Evolutionary conservation across 2,329 filamentous ascomycete species (phyloP).

Genomic region (Stachybotrys chartarum): DNA sequence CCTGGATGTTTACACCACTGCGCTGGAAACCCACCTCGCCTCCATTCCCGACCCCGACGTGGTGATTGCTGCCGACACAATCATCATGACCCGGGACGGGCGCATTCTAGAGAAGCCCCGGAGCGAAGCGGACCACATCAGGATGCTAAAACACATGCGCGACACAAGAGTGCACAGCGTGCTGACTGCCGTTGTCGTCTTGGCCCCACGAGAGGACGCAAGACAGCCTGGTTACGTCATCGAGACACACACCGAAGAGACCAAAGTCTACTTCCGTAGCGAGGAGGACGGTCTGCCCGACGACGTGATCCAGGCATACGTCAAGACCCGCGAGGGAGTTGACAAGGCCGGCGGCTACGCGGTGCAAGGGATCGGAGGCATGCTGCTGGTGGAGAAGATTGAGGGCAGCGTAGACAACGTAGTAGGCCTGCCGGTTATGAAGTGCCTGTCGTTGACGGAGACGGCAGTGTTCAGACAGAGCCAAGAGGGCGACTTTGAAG

Average conservation of each 20-base stretch:
- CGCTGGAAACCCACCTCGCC: conserved; percentile 33
- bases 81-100: conserved; percentile 72
- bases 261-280: conserved; percentile 76
- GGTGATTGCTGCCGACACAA: conserved; percentile 84
- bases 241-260: conserved; percentile 80
- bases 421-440: conserved; percentile 77
- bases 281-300: conserved; percentile 55
- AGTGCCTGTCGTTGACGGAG: conserved; percentile 75
- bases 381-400: conserved; percentile 81
- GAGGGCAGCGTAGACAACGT: conserved; percentile 93
- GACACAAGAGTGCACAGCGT: conserved; percentile 75
- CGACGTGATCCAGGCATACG: conserved; percentile 73
- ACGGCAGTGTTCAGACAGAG: conserved; percentile 74
- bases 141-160: conserved; percentile 75
- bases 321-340: conserved; percentile 79
- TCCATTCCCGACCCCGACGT: conserved; percentile 64
- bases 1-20: conserved; percentile 57
- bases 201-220: conserved; percentile 75
- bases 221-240: conserved; percentile 79
- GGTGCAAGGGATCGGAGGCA: conserved; percentile 79
- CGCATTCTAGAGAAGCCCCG: conserved; percentile 86
- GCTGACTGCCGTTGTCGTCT: conserved; percentile 76
- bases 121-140: conserved; percentile 70
- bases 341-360: conserved; percentile 97
- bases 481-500: conserved; percentile 28